Conservation (phyloP, 371 early-diverging fungal species). For the Thermomucor indicae-seudaticae region DNA sequence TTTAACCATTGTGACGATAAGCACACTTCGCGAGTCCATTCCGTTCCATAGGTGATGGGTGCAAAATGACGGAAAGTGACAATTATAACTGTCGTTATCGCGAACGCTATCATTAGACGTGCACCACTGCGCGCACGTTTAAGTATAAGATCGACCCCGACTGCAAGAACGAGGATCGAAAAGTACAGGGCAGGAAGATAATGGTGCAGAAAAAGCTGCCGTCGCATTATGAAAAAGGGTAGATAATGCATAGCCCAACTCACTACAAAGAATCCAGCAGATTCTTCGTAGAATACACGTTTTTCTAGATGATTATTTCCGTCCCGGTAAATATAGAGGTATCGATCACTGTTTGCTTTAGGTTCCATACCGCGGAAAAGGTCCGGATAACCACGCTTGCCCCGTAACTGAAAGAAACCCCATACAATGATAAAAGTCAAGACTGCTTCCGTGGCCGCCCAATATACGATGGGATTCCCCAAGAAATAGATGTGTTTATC, state of each 20-base stretch:
- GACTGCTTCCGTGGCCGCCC: constrained; percentile 68
- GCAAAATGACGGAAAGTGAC: constrained; percentile 60
- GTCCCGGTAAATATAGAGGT: background rate
- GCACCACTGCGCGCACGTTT: background rate
- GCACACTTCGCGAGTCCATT: constrained; percentile 62
- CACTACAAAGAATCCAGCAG: constrained; percentile 76
- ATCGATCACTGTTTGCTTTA: background rate
- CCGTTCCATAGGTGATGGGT: constrained; percentile 79
- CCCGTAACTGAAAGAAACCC: constrained; percentile 57
- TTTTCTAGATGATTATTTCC: constrained; percentile 3
- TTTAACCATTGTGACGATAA: constrained; percentile 19
- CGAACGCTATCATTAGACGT: constrained; percentile 34
- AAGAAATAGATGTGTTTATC: constrained; percentile 83
- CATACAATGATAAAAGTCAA: constrained; percentile 59
- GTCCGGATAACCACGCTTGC: constrained; percentile 72
- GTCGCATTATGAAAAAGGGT: constrained; percentile 93
- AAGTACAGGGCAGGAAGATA: constrained; percentile 94
- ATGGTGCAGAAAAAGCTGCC: constrained; percentile 97
- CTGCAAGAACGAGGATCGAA: constrained; percentile 69
- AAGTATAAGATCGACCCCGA: constrained; percentile 63
- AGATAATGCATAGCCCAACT: constrained; percentile 94
- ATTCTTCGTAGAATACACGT: constrained; percentile 46
- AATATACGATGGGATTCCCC: constrained; percentile 97
- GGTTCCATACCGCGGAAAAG: constrained; percentile 44
- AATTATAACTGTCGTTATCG: constrained; percentile 39